Base-by-base conservation (phyloP, 2,329 filamentous ascomycete species). In the Ophiosphaerella herpotricha region DNA sequence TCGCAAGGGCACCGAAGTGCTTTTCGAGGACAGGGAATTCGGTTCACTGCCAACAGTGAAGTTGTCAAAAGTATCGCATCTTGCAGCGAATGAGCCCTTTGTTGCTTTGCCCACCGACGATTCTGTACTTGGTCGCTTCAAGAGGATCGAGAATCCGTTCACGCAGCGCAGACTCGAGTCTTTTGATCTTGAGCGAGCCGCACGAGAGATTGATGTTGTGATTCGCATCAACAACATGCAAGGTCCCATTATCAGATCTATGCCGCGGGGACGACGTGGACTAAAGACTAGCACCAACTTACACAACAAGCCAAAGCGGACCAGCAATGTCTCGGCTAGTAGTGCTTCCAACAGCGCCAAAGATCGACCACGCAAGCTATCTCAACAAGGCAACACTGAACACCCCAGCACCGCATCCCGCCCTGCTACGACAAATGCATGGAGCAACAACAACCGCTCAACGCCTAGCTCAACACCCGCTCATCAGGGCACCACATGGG, bases 21-120 rank as follows among this genome's bases (percentile, higher is more conserved):
- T 78, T 18, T 76, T 79, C 40, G 73, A 75, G 49, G 77, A 79
- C 50, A 68, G 75, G 29, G 76, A 77, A 54, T 79, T 79, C 45
- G 77, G 77, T 31, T 79, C 77, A 5, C 61, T 74, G 46, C 77
- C 77, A 18, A 72, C 63, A 5, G 68, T 74, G 16, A 69, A 58
- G 45, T 32, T 69, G 9, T 54, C 70, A 18, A 70, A 71, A 48
- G 57, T 63, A 4, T 55, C 68, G 23, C 68, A 73, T 46, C 57
- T 71, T 18, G 67, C 66, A 29, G 69, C 69, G 7, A 66, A 68
- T 37, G 65, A 70, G 40, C 63, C 66, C 14, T 50, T 63, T 7
- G 63, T 61, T 41, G 48, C 45, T n/a, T 45, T 55, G 18, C 61
- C 61, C n/a, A 61, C 48, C n/a, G 62, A 61, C 18, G 59, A 69